These are phyloP conservation scores for Thelephora aurantiotincta DNA, from an alignment of 768 basidiomycete genomes.

Conservation along the genomic window DNA sequence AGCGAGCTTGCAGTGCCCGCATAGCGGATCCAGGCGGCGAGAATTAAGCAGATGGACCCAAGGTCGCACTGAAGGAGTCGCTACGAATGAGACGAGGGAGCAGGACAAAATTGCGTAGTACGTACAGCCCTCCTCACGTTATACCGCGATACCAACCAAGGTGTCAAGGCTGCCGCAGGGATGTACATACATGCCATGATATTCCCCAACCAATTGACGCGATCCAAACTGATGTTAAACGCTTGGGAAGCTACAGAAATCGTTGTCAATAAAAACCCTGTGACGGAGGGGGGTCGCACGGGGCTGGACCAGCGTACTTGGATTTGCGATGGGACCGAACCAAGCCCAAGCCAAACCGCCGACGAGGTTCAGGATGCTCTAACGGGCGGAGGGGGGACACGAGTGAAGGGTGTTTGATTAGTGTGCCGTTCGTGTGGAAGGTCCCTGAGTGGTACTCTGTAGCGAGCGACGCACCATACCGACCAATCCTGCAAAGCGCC, in stretches of 20 bases:
- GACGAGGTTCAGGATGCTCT: constrained; percentile 52
- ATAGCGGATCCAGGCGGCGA: constrained; percentile 68
- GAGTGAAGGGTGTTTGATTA: no score
- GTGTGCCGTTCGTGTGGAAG: not conserved
- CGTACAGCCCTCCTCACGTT: constrained; percentile 53
- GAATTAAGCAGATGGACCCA: constrained; percentile 35
- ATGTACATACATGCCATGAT: constrained; percentile 48
- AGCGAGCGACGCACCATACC: constrained; percentile 34
- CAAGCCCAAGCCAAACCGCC: constrained; percentile 62
- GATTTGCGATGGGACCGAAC: constrained; percentile 73
- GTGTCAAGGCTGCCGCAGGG: constrained; percentile 44
- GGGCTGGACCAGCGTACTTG: constrained; percentile 27
- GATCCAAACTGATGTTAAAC: constrained; percentile 52
- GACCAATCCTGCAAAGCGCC: constrained; percentile 48
- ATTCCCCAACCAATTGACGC: constrained; percentile 77
- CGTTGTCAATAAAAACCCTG: not conserved
- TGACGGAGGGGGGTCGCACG: not conserved
- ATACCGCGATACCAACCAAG: constrained; percentile 39
- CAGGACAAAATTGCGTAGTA: constrained; percentile 3
- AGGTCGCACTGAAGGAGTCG: constrained; percentile 39
- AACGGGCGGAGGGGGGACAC: not conserved
- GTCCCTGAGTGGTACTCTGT: not conserved
- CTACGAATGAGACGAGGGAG: not conserved
- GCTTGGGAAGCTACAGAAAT: constrained; percentile 36
- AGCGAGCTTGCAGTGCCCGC: constrained; percentile 49